Evolutionary conservation across 306 rosid species (phyloP), one percentile per base, ranked within the genome.

Genomic region (Gastrolobium bilobum): DNA sequence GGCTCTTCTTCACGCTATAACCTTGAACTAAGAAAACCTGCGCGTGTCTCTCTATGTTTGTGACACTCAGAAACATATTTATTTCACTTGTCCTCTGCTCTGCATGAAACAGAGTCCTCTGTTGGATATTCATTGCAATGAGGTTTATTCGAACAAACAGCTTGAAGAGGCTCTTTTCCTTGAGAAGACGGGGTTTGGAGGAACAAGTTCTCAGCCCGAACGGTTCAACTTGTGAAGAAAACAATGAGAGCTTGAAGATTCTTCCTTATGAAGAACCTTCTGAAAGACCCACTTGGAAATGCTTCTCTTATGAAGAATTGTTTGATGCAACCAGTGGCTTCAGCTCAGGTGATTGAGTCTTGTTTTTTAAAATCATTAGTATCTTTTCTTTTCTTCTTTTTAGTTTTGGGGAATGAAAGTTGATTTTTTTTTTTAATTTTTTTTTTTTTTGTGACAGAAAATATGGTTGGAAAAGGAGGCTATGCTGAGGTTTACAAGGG

Each of bases 401-500:
- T 26, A 7, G 46, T 51, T 57, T 47, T 60, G 71, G 38, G 29
- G 31, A 11, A 33, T 33, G 70, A 71, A 53, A 66, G 44, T 68
- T 67, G 4, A 46, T 7, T 3, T 63, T 31, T 63, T 31, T 78
- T 68, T 51, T 30, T 63, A n/a, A 10, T 30, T 39, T 71, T 79
- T 20, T 26, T 42, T 2, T 34, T 37, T 47, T 48, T 56, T 63
- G 81, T 73, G 1, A 47, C 84, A 96, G 98, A 90, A 47, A 96
- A 96, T 71, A 13, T 96, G 81, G 96, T 96, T 15, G 97, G 98
- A 20, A 91, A 87, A 85, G 96, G 99, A 81, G 99, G 99, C 1
- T 91, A 90, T 75, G 98, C 99, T 0, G 97, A 93, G 80, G 96
- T 95, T 15, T 95, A 95, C 80, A 91, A 84, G 83, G 99, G 98